Percentiles rank a stretch among this genome's conserved stretches.
phyloP scores from a whole-genome alignment of 2,329 filamentous ascomycete species.

The Achaetomium macrosporum region DNA sequence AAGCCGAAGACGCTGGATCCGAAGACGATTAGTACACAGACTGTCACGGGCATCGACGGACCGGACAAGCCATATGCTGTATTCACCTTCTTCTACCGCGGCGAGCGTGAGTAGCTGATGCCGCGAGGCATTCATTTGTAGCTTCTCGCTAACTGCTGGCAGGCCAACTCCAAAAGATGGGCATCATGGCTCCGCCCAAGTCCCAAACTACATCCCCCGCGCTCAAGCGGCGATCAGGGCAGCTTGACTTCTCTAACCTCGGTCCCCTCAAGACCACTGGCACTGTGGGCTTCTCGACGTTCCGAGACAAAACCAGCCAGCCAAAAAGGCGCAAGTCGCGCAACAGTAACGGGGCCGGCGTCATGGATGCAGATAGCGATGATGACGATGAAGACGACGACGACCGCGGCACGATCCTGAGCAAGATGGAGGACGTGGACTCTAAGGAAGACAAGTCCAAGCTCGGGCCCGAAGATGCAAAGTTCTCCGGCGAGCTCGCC shows the following conservation, averaged over 20 bases:
- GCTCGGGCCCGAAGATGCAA: constrained; percentile 64
- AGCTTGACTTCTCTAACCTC: constrained; percentile 78
- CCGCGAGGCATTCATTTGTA: background rate
- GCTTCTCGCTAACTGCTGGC: constrained; percentile 16
- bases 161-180: constrained; percentile 97
- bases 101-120: constrained; percentile 68
- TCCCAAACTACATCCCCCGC: constrained; percentile 55
- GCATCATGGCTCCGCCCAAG: constrained; percentile 69
- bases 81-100: constrained; percentile 97
- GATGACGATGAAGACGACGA: constrained; percentile 68
- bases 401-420: constrained; percentile 56
- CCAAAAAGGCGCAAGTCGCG: constrained; percentile 50
- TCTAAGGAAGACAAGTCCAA: constrained; percentile 56
- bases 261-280: constrained; percentile 80
- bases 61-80: constrained; percentile 93
- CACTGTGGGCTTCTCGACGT: constrained; percentile 83
- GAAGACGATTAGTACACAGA: constrained; percentile 97
- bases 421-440: constrained; percentile 59
- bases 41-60: constrained; percentile 95
- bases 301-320: constrained; percentile 64
- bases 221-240: constrained; percentile 73
- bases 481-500: constrained; percentile 66
- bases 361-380: constrained; percentile 67
- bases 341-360: constrained; percentile 58
- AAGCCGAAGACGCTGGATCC: constrained; percentile 94